Base-by-base conservation (phyloP, 352 stramenopile genomes). In the Globisporangium spiculum region DNA sequence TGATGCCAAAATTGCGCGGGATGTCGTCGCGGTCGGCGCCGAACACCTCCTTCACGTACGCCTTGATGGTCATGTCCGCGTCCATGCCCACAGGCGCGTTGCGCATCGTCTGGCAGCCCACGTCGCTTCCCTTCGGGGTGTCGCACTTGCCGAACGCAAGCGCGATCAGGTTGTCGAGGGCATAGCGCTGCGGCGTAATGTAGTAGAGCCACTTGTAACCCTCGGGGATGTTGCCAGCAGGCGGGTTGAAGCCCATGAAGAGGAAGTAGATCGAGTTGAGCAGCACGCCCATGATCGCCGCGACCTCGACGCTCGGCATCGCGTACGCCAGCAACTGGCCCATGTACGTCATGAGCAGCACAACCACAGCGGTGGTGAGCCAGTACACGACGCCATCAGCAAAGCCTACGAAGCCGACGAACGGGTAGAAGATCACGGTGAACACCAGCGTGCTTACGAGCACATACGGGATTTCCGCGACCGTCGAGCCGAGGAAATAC, bases 391-490 rank as follows among this genome's bases (percentile, higher is more conserved):
- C 38, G 10, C 27, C 36, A 7, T 73, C 32, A 4, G 7, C 56
- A 58, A 73, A 66, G 44, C 63, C 68, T 1, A 36, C 56, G 27
- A 77, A 71, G 30, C 72, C 69, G 7, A 77, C 72, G 14, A 72
- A 63, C 1, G 69, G 65, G 50, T 61, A 77, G 34, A 73, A 75
- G 26, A 76, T 73, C 18, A 67, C 66, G 8, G 65, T 72, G 62
- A 76, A 77, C 32, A 76, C 16, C 12, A 76, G 53, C 38, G 54
- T 61, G 48, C 66, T 69, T 5, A 61, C 27, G 50, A 73, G 32
- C 53, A 75, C 56, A 30, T 76, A 77, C n/a, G 72, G 72, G 20
- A 77, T 50, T 73, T 97, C 91, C 14, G 78, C 71, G 46, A 96
- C 46, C 30, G 54, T 72, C 14, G 36, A 60, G 10, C 62, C 68